Conservation (phyloP, 495 filamentous ascomycete species). For the Trichocladium uniseriatum region DNA sequence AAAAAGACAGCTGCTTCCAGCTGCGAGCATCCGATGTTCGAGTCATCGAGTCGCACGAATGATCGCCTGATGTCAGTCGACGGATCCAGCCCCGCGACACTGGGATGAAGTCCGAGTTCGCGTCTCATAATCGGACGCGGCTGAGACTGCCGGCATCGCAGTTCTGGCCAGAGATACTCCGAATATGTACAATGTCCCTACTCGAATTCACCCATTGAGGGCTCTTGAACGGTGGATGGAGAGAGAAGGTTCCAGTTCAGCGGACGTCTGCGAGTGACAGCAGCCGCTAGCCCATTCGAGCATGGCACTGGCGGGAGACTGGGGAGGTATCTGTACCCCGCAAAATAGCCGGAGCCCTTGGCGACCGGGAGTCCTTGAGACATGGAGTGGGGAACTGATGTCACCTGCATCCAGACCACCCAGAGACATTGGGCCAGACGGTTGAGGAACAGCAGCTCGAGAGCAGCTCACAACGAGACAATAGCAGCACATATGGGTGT, state of each 20-base stretch:
- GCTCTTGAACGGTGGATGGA: too few relatives aligned
- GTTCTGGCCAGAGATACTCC: too few relatives aligned
- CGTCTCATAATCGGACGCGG: neutral
- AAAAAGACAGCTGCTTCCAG: neutral
- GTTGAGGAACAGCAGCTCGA: neutral
- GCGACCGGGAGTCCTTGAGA: constrained; percentile 16
- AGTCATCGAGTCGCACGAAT: constrained; percentile 5
- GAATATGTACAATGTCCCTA: too few relatives aligned
- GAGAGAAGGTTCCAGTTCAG: constrained; percentile 1
- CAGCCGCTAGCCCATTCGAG: constrained; percentile 15
- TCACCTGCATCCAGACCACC: constrained; percentile 16
- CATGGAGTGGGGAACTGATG: constrained; percentile 19
- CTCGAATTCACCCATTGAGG: too few relatives aligned
- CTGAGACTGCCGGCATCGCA: constrained; percentile 10
- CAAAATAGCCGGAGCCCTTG: constrained; percentile 12
- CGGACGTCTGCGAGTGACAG: neutral
- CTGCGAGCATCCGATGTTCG: neutral
- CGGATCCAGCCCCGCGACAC: neutral
- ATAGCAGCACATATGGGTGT: neutral
- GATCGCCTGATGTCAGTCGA: constrained; percentile 5
- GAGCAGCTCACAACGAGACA: constrained; percentile 4
- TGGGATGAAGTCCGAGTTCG: neutral
- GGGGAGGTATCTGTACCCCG: constrained; percentile 24
- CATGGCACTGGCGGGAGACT: constrained; percentile 15
- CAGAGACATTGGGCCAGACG: neutral